Evolutionary conservation across 345 rosid species (phyloP).

Genomic region (Brassica incana): DNA sequence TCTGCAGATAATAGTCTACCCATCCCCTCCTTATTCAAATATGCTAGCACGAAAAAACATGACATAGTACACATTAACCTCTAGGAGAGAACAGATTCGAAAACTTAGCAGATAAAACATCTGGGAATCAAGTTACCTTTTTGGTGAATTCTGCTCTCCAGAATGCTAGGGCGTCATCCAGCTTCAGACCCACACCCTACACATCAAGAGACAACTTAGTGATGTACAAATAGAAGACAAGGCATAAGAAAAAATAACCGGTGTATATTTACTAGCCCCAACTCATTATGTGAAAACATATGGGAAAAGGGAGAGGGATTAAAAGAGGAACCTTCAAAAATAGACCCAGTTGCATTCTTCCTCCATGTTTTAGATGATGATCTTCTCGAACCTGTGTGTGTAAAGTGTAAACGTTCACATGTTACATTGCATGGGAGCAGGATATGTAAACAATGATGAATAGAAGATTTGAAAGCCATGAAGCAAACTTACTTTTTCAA

Average conservation of each 20-base stretch:
- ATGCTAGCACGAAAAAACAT: neutral
- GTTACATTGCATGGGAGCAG: constrained; percentile 5
- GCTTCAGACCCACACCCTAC: constrained; percentile 87
- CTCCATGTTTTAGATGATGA: constrained; percentile 95
- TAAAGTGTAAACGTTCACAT: neutral
- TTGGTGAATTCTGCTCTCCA: constrained; percentile 91
- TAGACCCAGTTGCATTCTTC: constrained; percentile 96
- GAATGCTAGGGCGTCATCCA: constrained; percentile 92
- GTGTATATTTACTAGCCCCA: constrained; percentile 17
- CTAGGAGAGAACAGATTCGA: neutral
- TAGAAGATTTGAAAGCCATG: neutral
- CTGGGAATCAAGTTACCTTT: constrained; percentile 52
- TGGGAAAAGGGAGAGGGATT: constrained; percentile 1
- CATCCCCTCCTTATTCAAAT: neutral
- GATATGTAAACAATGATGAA: constrained; percentile 8
- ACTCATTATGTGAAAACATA: constrained; percentile 7
- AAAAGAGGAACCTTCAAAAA: constrained; percentile 71
- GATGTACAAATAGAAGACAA: neutral
- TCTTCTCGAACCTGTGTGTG: constrained; percentile 77
- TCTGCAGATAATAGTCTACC: constrained; percentile 3
- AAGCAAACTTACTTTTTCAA: constrained; percentile 64
- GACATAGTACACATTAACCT: neutral
- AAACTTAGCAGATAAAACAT: neutral
- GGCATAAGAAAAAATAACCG: neutral
- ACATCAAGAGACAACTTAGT: neutral